Evolutionary conservation across 257 asterid genomes (phyloP).

Genomic region (Misopates orontium): DNA sequence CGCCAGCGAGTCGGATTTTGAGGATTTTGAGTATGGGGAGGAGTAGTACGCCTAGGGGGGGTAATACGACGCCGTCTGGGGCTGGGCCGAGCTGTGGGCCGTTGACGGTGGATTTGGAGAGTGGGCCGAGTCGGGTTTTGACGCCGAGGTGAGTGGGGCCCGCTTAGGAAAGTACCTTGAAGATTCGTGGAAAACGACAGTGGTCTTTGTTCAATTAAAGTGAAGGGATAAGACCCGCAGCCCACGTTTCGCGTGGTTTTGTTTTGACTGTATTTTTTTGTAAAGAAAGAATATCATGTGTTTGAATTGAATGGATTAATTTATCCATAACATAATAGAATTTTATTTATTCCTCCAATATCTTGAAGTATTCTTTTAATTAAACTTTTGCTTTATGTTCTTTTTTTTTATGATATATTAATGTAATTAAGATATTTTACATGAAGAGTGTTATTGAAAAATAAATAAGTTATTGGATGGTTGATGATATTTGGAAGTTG

Average conservation of each 20-base stretch:
- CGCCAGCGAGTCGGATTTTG: slow-evolving; percentile 61
- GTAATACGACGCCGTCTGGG: slow-evolving; percentile 35
- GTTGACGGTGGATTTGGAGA: slow-evolving; percentile 38
- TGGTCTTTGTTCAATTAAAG: too few species aligned
- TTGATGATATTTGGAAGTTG: too few species aligned
- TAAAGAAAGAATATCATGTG: neutral
- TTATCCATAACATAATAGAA: neutral
- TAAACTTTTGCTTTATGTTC: too few species aligned
- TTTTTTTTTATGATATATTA: too few species aligned
- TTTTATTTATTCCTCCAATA: too few species aligned
- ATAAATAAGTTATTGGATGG: too few species aligned
- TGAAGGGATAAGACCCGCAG: slow-evolving; percentile 1
- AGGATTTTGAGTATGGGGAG: slow-evolving; percentile 65
- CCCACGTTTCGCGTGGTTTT: slow-evolving; percentile 5
- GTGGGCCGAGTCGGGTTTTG: slow-evolving; percentile 31
- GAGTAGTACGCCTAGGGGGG: slow-evolving; percentile 41
- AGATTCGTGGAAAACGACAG: slow-evolving; percentile 35
- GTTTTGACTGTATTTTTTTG: neutral
- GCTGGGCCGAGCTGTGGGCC: slow-evolving; percentile 36
- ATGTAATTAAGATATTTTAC: too few species aligned
- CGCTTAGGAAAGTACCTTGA: slow-evolving; percentile 30
- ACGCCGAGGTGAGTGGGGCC: slow-evolving; percentile 12
- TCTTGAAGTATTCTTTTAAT: too few species aligned
- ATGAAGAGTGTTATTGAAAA: too few species aligned
- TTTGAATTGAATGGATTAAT: neutral